phyloP scores from a whole-genome alignment of 1,139 yeast genomes.

The Protomyces inundatus region DNA sequence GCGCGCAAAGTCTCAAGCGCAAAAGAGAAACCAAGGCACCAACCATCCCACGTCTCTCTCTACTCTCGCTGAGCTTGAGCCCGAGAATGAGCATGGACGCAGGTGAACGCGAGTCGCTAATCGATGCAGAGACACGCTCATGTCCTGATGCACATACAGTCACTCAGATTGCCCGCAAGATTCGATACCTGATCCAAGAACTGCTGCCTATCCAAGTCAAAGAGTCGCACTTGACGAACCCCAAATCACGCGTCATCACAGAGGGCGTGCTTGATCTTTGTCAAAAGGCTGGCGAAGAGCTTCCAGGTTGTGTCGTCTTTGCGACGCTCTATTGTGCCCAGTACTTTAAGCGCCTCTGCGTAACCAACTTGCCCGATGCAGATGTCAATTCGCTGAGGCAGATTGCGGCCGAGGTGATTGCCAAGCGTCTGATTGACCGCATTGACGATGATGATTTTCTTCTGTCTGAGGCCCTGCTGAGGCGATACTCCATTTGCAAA shows the following conservation, averaged over 20 bases:
- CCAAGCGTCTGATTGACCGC: constrained; percentile 61
- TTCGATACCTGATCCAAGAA: constrained; percentile 66
- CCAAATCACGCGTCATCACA: constrained; percentile 60
- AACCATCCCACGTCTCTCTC: too few relatives aligned
- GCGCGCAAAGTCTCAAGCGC: too few relatives aligned
- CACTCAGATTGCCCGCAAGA: constrained; percentile 52
- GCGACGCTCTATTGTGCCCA: constrained; percentile 12
- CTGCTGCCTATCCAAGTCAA: constrained; percentile 62
- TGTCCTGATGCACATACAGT: constrained; percentile 15
- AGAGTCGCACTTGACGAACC: constrained; percentile 48
- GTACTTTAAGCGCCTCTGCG: constrained; percentile 15
- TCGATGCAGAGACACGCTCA: not conserved
- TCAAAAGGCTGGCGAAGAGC: constrained; percentile 75
- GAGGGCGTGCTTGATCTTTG: constrained; percentile 56
- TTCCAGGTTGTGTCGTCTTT: constrained; percentile 32
- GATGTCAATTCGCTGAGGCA: constrained; percentile 59
- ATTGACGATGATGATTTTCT: constrained; percentile 57
- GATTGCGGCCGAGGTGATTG: constrained; percentile 64
- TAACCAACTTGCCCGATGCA: constrained; percentile 53
- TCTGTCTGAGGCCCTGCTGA: constrained; percentile 72
- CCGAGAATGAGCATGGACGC: not conserved
- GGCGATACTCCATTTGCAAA: constrained; percentile 61
- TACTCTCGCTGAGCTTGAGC: too few relatives aligned
- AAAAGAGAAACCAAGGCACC: too few relatives aligned
- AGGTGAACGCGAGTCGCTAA: not conserved